These are phyloP conservation scores for Albifimbria verrucaria DNA, from an alignment of 2,329 filamentous ascomycete genomes.

Conservation along the genomic window DNA sequence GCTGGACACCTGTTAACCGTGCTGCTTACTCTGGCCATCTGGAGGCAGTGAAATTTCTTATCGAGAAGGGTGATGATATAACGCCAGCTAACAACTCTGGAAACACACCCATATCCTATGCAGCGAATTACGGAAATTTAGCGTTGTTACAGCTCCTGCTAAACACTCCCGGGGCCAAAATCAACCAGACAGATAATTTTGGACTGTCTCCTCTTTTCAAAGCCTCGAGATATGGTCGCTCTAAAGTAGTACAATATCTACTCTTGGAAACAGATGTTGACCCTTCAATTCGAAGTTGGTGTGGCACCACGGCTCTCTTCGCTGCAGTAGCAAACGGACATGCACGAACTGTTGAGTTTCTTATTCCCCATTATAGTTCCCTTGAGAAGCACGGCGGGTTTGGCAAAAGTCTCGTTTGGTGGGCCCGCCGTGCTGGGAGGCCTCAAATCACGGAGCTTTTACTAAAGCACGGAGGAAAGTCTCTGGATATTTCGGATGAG, in stretches of 20 bases:
- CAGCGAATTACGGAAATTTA: not conserved
- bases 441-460: not conserved
- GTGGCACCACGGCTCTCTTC: not conserved
- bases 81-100: not conserved
- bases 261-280: not conserved
- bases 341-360: not conserved
- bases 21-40: not conserved
- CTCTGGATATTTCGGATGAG: not conserved
- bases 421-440: not conserved
- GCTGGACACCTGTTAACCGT: not conserved
- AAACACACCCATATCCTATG: not conserved
- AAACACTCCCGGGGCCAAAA: not conserved
- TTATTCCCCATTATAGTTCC: not conserved
- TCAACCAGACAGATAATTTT: not conserved
- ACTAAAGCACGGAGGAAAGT: not conserved
- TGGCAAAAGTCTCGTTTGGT: not conserved
- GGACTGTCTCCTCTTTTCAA: not conserved
- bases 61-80: not conserved
- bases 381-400: not conserved
- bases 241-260: not conserved
- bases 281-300: not conserved
- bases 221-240: not conserved
- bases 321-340: not conserved
- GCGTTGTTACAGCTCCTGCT: not conserved
- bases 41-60: not conserved